A percentile compares a stretch with the other conserved stretches of the same genome.
phyloP scores from a whole-genome alignment of 73 alveolate genomes.

The Paramecium sexaurelia region DNA sequence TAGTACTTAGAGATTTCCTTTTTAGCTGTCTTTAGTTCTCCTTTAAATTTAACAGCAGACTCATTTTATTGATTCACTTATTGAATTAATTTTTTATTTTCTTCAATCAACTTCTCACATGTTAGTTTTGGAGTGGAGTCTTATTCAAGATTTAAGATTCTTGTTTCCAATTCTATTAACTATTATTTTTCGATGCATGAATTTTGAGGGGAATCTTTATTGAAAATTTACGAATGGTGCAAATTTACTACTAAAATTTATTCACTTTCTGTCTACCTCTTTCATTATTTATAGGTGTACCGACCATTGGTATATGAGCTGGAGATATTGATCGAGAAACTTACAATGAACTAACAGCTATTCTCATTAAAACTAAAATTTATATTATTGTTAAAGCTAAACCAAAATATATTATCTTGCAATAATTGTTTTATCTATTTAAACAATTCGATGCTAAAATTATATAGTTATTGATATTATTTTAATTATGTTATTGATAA shows the following conservation, averaged over 20 bases:
- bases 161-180: constrained; percentile 16
- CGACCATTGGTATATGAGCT: neutral
- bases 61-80: neutral
- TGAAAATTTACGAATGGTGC: neutral
- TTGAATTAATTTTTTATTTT: neutral
- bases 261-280: constrained; percentile 39
- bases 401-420: neutral
- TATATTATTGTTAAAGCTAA: neutral
- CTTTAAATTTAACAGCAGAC: neutral
- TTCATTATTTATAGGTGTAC: neutral
- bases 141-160: constrained; percentile 7
- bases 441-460: no score
- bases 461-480: neutral
- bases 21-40: constrained; percentile 1
- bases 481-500: neutral
- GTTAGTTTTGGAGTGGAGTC: neutral
- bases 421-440: neutral
- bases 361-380: neutral
- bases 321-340: constrained; percentile 24
- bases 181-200: neutral
- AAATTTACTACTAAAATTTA: neutral
- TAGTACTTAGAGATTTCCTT: constrained; percentile 27
- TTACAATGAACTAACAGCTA: neutral
- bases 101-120: neutral
- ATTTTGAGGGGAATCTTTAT: constrained; percentile 4